Evolutionary conservation across 495 filamentous ascomycete genomes (phyloP).

Genomic region (Neurospora cerealis): DNA sequence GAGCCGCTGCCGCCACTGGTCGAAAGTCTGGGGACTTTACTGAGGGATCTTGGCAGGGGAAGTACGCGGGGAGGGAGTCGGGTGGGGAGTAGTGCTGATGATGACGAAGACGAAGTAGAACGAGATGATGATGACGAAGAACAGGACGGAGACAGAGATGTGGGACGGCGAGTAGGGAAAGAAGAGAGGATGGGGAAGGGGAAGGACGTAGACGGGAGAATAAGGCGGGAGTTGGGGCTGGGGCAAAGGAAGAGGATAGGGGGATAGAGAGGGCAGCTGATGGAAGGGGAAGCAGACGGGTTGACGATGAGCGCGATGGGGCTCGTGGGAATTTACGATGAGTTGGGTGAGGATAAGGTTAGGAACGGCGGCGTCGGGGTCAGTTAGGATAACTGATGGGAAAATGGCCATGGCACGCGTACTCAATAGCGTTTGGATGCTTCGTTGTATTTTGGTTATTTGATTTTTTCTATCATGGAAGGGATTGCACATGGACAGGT

Average conservation of each 20-base stretch:
- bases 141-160: background rate
- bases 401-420: no score
- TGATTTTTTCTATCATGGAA: background rate
- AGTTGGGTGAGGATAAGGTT: background rate
- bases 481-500: background rate
- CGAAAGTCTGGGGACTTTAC: conserved; percentile 10
- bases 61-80: background rate
- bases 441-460: background rate
- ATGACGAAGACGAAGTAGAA: background rate
- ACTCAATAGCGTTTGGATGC: background rate
- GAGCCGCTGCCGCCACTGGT: conserved; percentile 17
- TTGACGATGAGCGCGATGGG: background rate
- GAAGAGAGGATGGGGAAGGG: background rate
- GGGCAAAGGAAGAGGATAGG: background rate
- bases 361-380: background rate
- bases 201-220: background rate
- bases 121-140: background rate
- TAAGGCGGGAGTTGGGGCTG: background rate
- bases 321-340: background rate
- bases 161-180: background rate
- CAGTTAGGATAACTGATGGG: background rate
- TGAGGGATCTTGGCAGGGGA: conserved; percentile 12
- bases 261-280: background rate
- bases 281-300: background rate
- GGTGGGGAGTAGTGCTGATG: background rate